These are phyloP conservation scores for Pleurotus ostreatus DNA, from an alignment of 768 basidiomycete species.

Conservation along the genomic window DNA sequence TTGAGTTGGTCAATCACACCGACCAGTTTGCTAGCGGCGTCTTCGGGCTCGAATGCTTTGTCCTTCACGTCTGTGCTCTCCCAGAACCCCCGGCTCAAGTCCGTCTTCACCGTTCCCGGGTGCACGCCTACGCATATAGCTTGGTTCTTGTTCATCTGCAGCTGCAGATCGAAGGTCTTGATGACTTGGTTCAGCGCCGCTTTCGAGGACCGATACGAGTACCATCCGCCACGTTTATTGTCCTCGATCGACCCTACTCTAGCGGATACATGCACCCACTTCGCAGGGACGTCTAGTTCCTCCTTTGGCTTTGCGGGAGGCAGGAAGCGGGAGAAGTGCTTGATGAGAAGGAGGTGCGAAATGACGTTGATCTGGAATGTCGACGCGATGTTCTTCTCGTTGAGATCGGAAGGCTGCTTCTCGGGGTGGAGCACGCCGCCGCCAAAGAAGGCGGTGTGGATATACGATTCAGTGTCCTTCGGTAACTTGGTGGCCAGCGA, in stretches of 20 bases:
- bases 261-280: constrained; percentile 59
- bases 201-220: constrained; percentile 59
- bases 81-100: constrained; percentile 55
- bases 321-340: constrained; percentile 59
- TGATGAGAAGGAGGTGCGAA: constrained; percentile 57
- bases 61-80: constrained; percentile 25
- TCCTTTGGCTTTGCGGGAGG: constrained; percentile 26
- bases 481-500: constrained; percentile 32
- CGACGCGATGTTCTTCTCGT: constrained; percentile 32
- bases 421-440: constrained; percentile 56
- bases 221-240: constrained; percentile 58
- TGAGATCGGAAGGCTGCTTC: constrained; percentile 45
- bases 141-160: constrained; percentile 39
- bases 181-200: constrained; percentile 62
- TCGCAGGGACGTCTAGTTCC: constrained; percentile 29
- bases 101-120: constrained; percentile 59
- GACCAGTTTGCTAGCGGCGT: constrained; percentile 43
- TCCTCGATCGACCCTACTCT: constrained; percentile 58
- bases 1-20: constrained; percentile 40
- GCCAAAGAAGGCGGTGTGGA: constrained; percentile 53
- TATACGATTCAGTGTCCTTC: constrained; percentile 27
- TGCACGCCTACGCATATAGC: constrained; percentile 55
- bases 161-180: constrained; percentile 54
- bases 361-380: constrained; percentile 58
- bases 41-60: constrained; percentile 45